Conservation (phyloP, 192 early-diverging fungal genomes). For the Backusella psychrophila region DNA sequence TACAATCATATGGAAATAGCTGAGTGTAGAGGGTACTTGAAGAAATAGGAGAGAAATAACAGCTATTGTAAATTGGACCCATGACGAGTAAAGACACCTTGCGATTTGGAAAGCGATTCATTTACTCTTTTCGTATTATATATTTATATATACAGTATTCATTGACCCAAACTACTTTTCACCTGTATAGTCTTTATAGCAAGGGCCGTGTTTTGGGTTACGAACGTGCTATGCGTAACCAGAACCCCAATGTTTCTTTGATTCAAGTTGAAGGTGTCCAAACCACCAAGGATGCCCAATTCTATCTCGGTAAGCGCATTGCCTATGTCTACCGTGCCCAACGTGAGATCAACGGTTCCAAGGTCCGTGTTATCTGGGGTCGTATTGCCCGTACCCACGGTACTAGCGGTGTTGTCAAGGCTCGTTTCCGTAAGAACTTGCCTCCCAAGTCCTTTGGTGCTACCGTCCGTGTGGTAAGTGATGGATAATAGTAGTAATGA, state of each 20-base stretch:
- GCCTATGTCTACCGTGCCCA: constrained; percentile 97
- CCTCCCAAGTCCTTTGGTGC: constrained; percentile 91
- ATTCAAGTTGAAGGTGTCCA: constrained; percentile 92
- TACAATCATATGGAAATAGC: background rate
- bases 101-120: background rate
- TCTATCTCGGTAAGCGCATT: constrained; percentile 98
- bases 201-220: constrained; percentile 96
- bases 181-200: constrained; percentile 87
- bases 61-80: background rate
- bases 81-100: background rate
- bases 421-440: constrained; percentile 96
- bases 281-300: constrained; percentile 86
- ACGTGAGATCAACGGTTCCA: constrained; percentile 81
- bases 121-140: background rate
- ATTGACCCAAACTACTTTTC: background rate
- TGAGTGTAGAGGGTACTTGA: background rate
- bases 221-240: constrained; percentile 91
- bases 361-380: constrained; percentile 98
- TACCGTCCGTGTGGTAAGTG: constrained; percentile 85
- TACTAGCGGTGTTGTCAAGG: constrained; percentile 93
- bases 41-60: background rate
- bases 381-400: constrained; percentile 94
- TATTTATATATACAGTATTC: no score
- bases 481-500: background rate
- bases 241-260: constrained; percentile 87